Evolutionary conservation across 2,329 filamentous ascomycete species (phyloP), one percentile per base, ranked within the genome.

Genomic region (Westerdykella ornata): DNA sequence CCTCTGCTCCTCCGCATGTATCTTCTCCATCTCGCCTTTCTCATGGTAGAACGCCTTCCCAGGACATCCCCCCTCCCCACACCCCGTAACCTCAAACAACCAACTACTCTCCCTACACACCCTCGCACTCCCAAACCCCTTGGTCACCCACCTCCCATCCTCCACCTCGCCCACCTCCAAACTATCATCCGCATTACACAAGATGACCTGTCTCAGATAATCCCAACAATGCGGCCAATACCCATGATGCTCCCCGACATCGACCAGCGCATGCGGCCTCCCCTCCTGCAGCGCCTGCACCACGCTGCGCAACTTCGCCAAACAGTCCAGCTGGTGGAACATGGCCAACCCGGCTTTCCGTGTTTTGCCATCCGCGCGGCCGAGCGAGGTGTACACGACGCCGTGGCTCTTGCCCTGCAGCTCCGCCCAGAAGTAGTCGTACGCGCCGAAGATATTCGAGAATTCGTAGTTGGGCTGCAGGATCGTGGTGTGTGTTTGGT

Each of bases 291-390:
- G 29, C 15, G 20, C 22, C 38, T 48, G 38, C 16, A 49, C 22
- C 19, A 26, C 48, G 19, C 2, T 9, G n/a, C 46, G 42, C 7
- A 51, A 14, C 32, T 33, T 20, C 1, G 30, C 20, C 16, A 49
- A 37, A 19, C 50, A 51, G 16, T 45, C 38, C 4, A 53, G 39
- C 18, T 51, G 44, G 33, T 49, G 46, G 28, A 47, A 49, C 48
- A 53, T 49, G 1, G 22, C 42, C 7, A 53, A 18, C 7, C 45
- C 16, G 2, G 40, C 50, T 13, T 17, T 14, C 11, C 33, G 12
- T 4, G 29, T 33, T 20, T 42, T 17, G 3, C 38, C 34, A 31
- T 45, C 47, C 3, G 29, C 17, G 13, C 32, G 39, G 20, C 42
- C 42, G 5, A 30, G 20, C 5, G 17, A 8, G 4, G 45, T 42